Base-by-base conservation (phyloP, 768 basidiomycete genomes). In the Chalciporus sphaerocephalus region DNA sequence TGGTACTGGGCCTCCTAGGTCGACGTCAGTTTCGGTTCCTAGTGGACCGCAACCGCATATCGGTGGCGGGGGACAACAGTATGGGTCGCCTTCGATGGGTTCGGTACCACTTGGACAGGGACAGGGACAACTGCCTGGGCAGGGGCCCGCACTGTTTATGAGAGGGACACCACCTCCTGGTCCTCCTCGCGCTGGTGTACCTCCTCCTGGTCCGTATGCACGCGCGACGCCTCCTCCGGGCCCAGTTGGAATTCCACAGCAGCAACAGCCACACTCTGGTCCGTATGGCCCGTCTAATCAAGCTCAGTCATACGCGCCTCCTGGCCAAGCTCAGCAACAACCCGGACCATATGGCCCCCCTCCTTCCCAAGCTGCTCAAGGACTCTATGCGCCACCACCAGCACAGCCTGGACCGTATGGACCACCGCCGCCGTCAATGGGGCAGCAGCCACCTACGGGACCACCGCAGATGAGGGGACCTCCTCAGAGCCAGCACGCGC, bases 121-220 rank as follows among this genome's bases (percentile, higher is more conserved):
- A 6, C 52, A 66, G n/a, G 28, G 4, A 6, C n/a, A n/a, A 22
- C 57, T 55, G 18, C 61, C 61, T 32, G 58, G 54, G 5, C 52
- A 66, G n/a, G 28, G 4, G 2, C 51, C 66, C n/a, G 69, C 64
- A 5, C 59, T 67, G 2, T 72, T 73, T 50, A 47, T 60, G 15
- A 69, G 65, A 23, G 69, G 64, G 1, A 69, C 74, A 4, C 74
- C 76, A 2, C 73, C 76, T 12, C 72, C 73, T 15, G 67, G 62
- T 21, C 61, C 63, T 27, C 58, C 53, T 13, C 56, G 54, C 17
- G 61, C 50, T 21, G 52, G 55, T 1, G 60, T 55, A 3, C 73
- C 68, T 20, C 69, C 61, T 28, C 47, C 52, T n/a, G 54, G 47
- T 30, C 63, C 65, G 3, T 73, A 74, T 46, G 56, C 60, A 3